These are phyloP conservation scores for Termitomyces sp. DNA, from an alignment of 768 basidiomycete species.

Conservation along the genomic window DNA sequence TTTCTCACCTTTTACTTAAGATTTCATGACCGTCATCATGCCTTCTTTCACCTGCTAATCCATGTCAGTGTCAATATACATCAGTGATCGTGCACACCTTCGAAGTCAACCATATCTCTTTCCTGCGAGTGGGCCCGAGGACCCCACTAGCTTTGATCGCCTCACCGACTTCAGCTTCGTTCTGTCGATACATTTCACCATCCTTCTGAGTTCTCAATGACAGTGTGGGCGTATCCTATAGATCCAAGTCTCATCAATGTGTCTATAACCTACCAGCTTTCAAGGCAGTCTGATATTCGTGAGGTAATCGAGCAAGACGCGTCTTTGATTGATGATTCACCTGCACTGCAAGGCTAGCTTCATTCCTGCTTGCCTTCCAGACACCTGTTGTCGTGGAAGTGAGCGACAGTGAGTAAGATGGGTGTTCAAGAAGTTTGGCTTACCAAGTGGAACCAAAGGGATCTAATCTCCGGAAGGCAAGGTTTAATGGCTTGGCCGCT, in stretches of 20 bases:
- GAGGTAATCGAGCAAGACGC: not conserved
- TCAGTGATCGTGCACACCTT: slow-evolving; percentile 35
- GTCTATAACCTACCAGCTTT: slow-evolving; percentile 63
- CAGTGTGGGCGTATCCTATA: slow-evolving; percentile 47
- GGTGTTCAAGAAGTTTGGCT: too few species aligned
- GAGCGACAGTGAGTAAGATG: too few species aligned
- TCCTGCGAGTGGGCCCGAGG: too few species aligned
- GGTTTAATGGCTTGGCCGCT: slow-evolving; percentile 48
- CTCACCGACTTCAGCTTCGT: slow-evolving; percentile 67
- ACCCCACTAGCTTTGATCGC: slow-evolving; percentile 62
- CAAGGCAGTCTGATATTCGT: slow-evolving; percentile 45
- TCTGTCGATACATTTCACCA: slow-evolving; percentile 33
- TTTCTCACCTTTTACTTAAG: too few species aligned
- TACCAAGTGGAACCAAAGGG: too few species aligned
- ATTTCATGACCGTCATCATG: too few species aligned
- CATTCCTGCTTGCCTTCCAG: slow-evolving; percentile 54
- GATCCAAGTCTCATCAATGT: slow-evolving; percentile 74
- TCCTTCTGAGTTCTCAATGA: not conserved
- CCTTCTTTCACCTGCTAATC: too few species aligned
- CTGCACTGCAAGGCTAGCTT: slow-evolving; percentile 70
- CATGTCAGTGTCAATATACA: not conserved
- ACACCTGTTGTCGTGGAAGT: slow-evolving; percentile 56
- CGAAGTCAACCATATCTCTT: slow-evolving; percentile 68
- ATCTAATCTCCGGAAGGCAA: slow-evolving; percentile 67
- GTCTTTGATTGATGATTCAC: slow-evolving; percentile 25